Conservation (phyloP, 176 grass and related monocot genomes). For the Aegilops tauschii region DNA sequence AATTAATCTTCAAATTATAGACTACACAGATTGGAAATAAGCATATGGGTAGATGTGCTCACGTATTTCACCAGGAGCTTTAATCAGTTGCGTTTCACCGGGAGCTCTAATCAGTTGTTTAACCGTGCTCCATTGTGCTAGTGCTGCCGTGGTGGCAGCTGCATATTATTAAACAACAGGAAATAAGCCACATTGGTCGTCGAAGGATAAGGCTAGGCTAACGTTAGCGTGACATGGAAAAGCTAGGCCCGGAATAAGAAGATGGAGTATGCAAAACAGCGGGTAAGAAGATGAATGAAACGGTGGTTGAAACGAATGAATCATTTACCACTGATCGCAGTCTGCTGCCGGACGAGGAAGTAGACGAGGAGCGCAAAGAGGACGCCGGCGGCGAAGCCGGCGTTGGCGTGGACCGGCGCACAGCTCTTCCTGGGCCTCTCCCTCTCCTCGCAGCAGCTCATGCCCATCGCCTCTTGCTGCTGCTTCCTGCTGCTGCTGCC, state of each 20-base stretch:
- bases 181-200: background rate
- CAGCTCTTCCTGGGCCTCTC: background rate
- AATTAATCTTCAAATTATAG: background rate
- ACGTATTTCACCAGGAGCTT: background rate
- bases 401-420: background rate
- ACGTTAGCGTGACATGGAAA: too few species aligned
- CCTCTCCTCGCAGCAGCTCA: background rate
- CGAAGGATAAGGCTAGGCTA: too few species aligned
- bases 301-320: background rate
- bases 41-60: background rate
- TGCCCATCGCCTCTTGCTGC: background rate
- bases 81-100: background rate
- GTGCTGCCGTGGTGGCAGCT: background rate
- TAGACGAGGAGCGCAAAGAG: background rate
- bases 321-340: background rate
- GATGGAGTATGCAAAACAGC: background rate
- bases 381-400: background rate
- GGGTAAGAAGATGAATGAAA: background rate
- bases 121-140: background rate
- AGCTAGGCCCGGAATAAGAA: background rate
- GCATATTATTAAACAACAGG: background rate
- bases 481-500: background rate
- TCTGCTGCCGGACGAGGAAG: background rate
- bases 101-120: background rate
- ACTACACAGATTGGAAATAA: background rate